These are phyloP conservation scores for Suillus discolor DNA, from an alignment of 768 basidiomycete species.

Conservation along the genomic window DNA sequence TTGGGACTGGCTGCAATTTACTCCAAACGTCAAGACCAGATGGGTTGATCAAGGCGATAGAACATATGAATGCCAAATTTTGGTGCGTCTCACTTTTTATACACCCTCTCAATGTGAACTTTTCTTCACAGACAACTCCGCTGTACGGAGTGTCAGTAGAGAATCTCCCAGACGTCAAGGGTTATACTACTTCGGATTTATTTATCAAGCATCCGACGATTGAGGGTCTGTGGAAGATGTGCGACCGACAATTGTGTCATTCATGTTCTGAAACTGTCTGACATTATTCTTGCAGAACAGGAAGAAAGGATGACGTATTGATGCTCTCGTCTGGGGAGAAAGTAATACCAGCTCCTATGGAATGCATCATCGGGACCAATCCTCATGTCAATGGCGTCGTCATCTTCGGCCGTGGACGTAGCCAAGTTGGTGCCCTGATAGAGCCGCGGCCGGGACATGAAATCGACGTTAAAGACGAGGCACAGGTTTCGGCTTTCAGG, in stretches of 20 bases:
- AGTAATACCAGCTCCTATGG: constrained; percentile 30
- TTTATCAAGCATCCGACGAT: constrained; percentile 46
- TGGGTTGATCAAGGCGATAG: constrained; percentile 36
- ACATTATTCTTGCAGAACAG: constrained; percentile 13
- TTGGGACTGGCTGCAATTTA: constrained; percentile 40
- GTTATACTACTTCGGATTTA: constrained; percentile 47
- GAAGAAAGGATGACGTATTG: constrained; percentile 41
- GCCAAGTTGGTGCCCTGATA: constrained; percentile 34
- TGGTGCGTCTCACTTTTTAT: constrained; percentile 28
- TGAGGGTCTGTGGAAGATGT: constrained; percentile 40
- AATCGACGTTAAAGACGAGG: constrained; percentile 25
- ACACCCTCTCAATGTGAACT: background rate
- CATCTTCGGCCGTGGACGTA: constrained; percentile 38
- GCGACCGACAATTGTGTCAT: constrained; percentile 2
- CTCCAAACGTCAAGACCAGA: constrained; percentile 20
- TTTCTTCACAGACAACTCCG: constrained; percentile 8
- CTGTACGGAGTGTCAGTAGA: constrained; percentile 15
- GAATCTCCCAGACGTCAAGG: constrained; percentile 42
- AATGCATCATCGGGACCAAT: constrained; percentile 23
- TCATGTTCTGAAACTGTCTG: too few relatives aligned
- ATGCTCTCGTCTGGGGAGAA: constrained; percentile 26
- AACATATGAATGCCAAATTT: constrained; percentile 39
- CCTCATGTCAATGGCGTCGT: constrained; percentile 24
- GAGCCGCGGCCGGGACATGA: constrained; percentile 21
- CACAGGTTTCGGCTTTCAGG: constrained; percentile 28